Conservation (phyloP, 2,329 filamentous ascomycete genomes). For the Diplocarpon rosae region DNA sequence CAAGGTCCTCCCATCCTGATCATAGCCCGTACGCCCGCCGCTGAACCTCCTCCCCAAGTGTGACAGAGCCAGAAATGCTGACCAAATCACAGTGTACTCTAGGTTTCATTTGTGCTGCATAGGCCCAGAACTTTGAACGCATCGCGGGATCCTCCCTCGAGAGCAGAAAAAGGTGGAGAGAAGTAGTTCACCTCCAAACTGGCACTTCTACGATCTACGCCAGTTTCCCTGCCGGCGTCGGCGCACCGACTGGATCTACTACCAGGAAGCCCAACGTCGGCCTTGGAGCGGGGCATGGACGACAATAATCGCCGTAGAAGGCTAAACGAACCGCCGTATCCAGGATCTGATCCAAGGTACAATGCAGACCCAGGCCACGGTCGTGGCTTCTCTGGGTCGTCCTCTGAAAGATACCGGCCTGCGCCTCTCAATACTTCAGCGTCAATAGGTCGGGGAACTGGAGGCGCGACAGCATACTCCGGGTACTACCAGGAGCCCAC, state of each 20-base stretch:
- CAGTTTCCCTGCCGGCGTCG: constrained; percentile 52
- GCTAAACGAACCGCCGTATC: constrained; percentile 63
- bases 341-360: constrained; percentile 44
- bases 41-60: no score
- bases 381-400: constrained; percentile 18
- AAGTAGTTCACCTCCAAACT: constrained; percentile 38
- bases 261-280: constrained; percentile 41
- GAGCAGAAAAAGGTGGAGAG: constrained; percentile 2
- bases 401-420: constrained; percentile 35
- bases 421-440: constrained; percentile 38
- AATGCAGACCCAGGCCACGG: constrained; percentile 25
- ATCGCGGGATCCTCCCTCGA: background rate
- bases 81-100: no score
- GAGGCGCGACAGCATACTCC: constrained; percentile 43
- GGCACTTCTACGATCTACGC: constrained; percentile 49
- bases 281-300: constrained; percentile 60
- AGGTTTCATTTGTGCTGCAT: no score
- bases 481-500: constrained; percentile 47
- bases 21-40: no score
- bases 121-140: no score
- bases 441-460: constrained; percentile 35
- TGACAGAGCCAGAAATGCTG: no score
- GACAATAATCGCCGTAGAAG: constrained; percentile 61
- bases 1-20: no score
- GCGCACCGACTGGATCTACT: constrained; percentile 52